Conservation (phyloP, 164 flowering plant species). For the Tetracentron sinense region DNA sequence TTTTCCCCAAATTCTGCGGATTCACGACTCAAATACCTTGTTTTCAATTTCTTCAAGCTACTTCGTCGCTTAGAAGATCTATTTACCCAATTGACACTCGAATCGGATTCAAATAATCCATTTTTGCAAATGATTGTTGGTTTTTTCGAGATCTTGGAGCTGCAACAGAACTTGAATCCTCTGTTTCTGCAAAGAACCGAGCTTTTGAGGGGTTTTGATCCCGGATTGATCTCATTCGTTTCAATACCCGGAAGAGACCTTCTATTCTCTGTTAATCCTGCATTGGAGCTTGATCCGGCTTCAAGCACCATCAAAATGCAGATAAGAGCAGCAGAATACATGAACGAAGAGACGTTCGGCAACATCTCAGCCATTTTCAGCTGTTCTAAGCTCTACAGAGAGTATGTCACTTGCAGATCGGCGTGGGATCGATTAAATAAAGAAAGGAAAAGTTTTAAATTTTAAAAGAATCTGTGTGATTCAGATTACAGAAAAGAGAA, state of each 20-base stretch:
- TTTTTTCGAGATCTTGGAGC: background rate
- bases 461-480: no score
- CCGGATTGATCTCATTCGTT: no score
- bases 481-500: no score
- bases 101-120: background rate
- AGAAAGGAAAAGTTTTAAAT: background rate
- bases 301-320: background rate
- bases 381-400: background rate
- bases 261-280: background rate
- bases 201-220: background rate
- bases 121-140: background rate
- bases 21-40: background rate
- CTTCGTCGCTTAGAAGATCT: no score
- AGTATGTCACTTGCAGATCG: background rate
- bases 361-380: background rate
- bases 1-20: background rate
- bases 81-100: no score
- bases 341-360: background rate
- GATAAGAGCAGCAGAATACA: background rate
- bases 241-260: background rate
- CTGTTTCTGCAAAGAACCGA: background rate
- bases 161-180: constrained; percentile 1
- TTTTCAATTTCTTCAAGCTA: background rate
- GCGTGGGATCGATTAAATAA: background rate
- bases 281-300: background rate